phyloP scores from a whole-genome alignment of 257 asterid species.

The Schizonepeta tenuifolia region DNA sequence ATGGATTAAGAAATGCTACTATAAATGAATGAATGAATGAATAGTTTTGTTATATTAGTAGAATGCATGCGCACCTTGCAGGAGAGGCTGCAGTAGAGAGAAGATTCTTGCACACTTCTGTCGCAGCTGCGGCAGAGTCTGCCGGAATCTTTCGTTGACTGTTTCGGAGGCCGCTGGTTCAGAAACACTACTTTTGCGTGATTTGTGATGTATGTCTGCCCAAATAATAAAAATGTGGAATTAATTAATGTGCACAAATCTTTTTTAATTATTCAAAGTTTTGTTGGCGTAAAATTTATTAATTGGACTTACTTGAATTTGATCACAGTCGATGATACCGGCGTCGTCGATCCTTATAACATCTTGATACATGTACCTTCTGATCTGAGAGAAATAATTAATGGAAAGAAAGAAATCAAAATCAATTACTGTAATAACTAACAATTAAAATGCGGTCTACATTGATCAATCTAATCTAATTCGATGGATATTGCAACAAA shows the following conservation, averaged over 20 bases:
- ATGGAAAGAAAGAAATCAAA: background rate
- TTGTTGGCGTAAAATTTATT: too few relatives aligned
- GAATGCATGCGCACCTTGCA: conserved; percentile 74
- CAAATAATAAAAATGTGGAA: background rate
- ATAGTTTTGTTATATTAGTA: too few relatives aligned
- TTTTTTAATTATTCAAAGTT: too few relatives aligned
- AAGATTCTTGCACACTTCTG: conserved; percentile 52
- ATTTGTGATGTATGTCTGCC: conserved; percentile 57
- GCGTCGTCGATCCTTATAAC: conserved; percentile 64
- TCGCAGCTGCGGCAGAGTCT: conserved; percentile 54
- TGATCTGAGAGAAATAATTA: conserved; percentile 43
- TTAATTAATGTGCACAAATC: too few relatives aligned
- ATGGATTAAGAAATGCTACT: too few relatives aligned
- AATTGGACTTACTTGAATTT: conserved; percentile 60
- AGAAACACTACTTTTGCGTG: conserved; percentile 63
- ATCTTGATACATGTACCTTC: conserved; percentile 70
- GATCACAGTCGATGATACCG: conserved; percentile 61
- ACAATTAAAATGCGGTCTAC: background rate
- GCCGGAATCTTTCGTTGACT: conserved; percentile 48
- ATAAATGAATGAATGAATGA: too few relatives aligned
- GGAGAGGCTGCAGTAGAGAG: conserved; percentile 60
- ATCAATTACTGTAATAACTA: too few relatives aligned
- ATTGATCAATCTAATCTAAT: too few relatives aligned
- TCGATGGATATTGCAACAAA: too few relatives aligned
- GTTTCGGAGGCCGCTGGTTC: conserved; percentile 52